Conservation (phyloP, 129 eudicot species). For the Flaveria bidentis region DNA sequence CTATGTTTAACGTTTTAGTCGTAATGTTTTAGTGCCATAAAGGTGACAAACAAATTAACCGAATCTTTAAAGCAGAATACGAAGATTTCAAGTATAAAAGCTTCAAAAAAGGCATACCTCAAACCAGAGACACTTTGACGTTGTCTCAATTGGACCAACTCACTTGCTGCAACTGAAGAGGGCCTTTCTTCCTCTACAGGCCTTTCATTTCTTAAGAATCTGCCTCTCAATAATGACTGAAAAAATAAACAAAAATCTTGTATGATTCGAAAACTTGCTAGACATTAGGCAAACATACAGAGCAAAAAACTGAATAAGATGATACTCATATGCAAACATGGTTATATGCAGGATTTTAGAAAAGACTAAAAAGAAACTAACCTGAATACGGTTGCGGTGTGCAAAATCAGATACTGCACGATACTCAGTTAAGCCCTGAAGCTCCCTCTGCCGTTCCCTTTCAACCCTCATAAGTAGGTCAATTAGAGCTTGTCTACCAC, state of each 20-base stretch:
- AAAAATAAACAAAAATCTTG: slow-evolving; percentile 19
- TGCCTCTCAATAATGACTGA: slow-evolving; percentile 91
- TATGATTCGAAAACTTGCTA: slow-evolving; percentile 19
- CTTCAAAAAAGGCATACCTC: slow-evolving; percentile 55
- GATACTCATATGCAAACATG: slow-evolving; percentile 18
- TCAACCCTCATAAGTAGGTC: slow-evolving; percentile 91
- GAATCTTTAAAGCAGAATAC: background rate
- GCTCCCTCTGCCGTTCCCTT: slow-evolving; percentile 95
- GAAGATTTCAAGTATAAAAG: slow-evolving; percentile 9
- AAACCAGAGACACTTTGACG: slow-evolving; percentile 93
- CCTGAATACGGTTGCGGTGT: slow-evolving; percentile 98
- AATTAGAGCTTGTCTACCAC: slow-evolving; percentile 91
- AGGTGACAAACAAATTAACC: background rate
- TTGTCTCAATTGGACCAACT: slow-evolving; percentile 86
- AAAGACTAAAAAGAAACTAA: slow-evolving; percentile 30
- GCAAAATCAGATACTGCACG: slow-evolving; percentile 99
- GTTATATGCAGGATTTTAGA: background rate
- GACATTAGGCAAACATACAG: background rate
- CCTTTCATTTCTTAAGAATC: slow-evolving; percentile 88
- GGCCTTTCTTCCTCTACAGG: slow-evolving; percentile 85
- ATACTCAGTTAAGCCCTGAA: slow-evolving; percentile 78
- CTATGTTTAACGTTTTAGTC: background rate
- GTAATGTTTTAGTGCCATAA: slow-evolving; percentile 10
- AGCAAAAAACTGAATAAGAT: background rate
- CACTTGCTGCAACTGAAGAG: slow-evolving; percentile 81